Evolutionary conservation across 148 eudicot species (phyloP), one percentile per base, ranked within the genome.

Genomic region (Cornus suecica): DNA sequence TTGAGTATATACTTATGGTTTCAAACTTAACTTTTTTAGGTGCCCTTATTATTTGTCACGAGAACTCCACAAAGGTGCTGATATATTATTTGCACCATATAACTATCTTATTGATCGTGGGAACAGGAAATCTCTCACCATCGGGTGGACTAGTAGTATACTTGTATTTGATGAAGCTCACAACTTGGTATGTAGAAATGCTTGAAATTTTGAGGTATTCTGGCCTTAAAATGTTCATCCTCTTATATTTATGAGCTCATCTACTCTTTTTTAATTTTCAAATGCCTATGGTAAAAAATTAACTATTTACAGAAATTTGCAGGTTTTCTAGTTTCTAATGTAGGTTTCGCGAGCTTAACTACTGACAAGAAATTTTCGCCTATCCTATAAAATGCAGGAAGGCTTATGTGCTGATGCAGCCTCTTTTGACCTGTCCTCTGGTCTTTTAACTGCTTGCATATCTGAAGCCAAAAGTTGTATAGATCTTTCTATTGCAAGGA

Each of bases 131-230:
- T 80, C 86, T 70, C 83, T 95, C 79, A 92, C 86, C 69, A 84
- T 95, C 81, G 86, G 80, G 72, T 95, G 98, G 99, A 51, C 45
- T n/a, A 78, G 80, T 63, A 89, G 97, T 80, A 79, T 91, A 71
- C 87, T 95, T 68, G 90, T 95, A 76, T 95, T 95, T 82, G 99
- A 95, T 83, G 99, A 95, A 93, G 99, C 99, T 81, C 99, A 95
- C 85, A 95, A 95, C 85, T 86, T 95, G 90, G 99, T 93, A 84
- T 68, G 89, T 78, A 28, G 63, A 70, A 52, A 76, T 54, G 67
- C 25, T 29, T 56, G 16, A 65, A 24, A 56, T 69, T 28, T 31
- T 69, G 79, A 37, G 18, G 51, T 67, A 34, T 76, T 65, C 66
- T 58, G 41, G 30, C 72, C 25, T 69, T 26, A 31, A 22, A 7